These are phyloP conservation scores for Apiotrichum montevideense DNA, from an alignment of 1,284 basidiomycete species.

Conservation along the genomic window DNA sequence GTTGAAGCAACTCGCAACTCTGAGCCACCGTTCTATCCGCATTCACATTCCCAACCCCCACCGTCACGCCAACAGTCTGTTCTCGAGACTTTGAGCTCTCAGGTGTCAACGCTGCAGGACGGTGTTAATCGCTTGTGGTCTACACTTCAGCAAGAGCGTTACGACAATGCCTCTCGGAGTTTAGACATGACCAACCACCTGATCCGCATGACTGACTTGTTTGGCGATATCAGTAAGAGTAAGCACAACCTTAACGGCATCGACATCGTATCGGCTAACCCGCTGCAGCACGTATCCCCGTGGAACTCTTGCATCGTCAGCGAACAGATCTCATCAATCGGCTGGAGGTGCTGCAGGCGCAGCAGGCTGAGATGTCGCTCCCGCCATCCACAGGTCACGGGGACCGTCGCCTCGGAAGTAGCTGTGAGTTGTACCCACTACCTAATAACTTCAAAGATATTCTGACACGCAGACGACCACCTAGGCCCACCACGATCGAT, in stretches of 20 bases:
- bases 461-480: neutral
- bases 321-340: slow-evolving; percentile 1
- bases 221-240: neutral
- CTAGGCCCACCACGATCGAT: neutral
- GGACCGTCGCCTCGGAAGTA: neutral
- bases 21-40: slow-evolving; percentile 23
- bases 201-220: slow-evolving; percentile 26
- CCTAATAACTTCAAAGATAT: too few relatives aligned
- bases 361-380: neutral
- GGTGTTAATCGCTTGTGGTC: slow-evolving; percentile 23
- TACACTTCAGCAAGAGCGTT: slow-evolving; percentile 27
- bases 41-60: slow-evolving; percentile 11
- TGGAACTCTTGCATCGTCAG: slow-evolving; percentile 2
- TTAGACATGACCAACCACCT: slow-evolving; percentile 31
- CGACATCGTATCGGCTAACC: neutral
- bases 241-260: neutral
- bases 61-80: slow-evolving; percentile 9
- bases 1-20: slow-evolving; percentile 11
- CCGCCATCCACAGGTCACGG: neutral
- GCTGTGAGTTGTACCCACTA: neutral
- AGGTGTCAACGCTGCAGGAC: slow-evolving; percentile 32
- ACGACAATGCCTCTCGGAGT: slow-evolving; percentile 26
- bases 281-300: neutral
- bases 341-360: neutral
- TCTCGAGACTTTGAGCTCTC: slow-evolving; percentile 16